Evolutionary conservation across 441 rosid species (phyloP).

Genomic region (Erodium trifolium): DNA sequence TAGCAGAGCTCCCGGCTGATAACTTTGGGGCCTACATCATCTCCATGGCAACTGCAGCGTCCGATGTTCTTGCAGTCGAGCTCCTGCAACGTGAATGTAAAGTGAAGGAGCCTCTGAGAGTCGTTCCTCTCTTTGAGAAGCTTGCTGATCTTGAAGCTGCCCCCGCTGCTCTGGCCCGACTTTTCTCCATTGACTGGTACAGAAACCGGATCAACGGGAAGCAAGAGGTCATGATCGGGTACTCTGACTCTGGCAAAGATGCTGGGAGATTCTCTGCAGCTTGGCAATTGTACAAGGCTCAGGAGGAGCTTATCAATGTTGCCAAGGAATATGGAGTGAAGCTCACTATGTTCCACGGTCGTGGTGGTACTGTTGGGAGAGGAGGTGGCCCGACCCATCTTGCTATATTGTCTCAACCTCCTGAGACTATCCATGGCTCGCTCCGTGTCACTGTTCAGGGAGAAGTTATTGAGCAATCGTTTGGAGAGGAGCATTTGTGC

Average conservation of each 20-base stretch:
- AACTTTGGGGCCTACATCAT: conserved; percentile 92
- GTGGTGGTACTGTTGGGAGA: conserved; percentile 97
- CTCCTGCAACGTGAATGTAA: conserved; percentile 69
- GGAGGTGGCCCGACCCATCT: conserved; percentile 99
- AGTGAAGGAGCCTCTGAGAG: conserved; percentile 74
- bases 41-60: conserved; percentile 92
- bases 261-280: conserved; percentile 93
- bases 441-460: no score
- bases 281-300: conserved; percentile 57
- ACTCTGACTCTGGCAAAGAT: conserved; percentile 88
- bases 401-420: conserved; percentile 96
- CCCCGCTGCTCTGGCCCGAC: conserved; percentile 48
- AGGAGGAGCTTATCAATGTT: conserved; percentile 30
- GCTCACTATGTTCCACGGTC: conserved; percentile 94
- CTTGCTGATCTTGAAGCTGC: conserved; percentile 94
- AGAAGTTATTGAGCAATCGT: no score
- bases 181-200: no score
- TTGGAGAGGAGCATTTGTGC: no score
- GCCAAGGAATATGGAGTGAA: conserved; percentile 79
- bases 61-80: conserved; percentile 46
- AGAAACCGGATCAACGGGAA: conserved; percentile 71
- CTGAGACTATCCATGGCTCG: conserved; percentile 42
- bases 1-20: conserved; percentile 81
- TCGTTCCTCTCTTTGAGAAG: conserved; percentile 89
- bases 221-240: conserved; percentile 98